A percentile compares a stretch with the other conserved stretches of the same genome.
phyloP scores from a whole-genome alignment of 192 early-diverging fungal genomes.

The Coemansia sp. region DNA sequence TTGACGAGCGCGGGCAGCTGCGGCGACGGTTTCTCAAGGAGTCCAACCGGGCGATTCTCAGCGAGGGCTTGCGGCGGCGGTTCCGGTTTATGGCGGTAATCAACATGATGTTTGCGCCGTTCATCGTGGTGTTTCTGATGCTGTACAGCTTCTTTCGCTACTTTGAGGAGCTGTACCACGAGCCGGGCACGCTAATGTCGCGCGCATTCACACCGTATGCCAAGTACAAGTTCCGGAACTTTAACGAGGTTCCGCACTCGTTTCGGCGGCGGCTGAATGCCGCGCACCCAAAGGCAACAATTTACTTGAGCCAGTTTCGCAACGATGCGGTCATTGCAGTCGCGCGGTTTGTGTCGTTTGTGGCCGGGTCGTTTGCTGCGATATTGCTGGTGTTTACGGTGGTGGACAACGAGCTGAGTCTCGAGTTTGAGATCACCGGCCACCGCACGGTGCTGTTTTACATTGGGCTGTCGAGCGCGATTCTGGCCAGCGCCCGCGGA shows the following conservation, averaged over 20 bases:
- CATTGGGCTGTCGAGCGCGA: constrained; percentile 79
- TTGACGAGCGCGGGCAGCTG: constrained; percentile 83
- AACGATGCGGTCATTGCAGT: constrained; percentile 74
- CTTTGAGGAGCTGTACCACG: constrained; percentile 79
- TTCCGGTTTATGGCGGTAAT: constrained; percentile 87
- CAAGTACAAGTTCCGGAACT: constrained; percentile 92
- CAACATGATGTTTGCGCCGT: constrained; percentile 81
- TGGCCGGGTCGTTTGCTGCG: constrained; percentile 84
- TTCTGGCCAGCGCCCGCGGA: constrained; percentile 73
- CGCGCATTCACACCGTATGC: constrained; percentile 84
- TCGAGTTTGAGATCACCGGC: constrained; percentile 89
- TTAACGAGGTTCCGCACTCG: constrained; percentile 94
- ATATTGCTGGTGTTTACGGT: constrained; percentile 77
- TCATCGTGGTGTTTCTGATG: constrained; percentile 75
- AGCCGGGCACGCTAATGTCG: constrained; percentile 75
- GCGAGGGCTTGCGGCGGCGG: constrained; percentile 65
- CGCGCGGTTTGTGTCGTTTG: constrained; percentile 83
- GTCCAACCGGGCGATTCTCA: constrained; percentile 59
- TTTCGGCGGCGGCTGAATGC: constrained; percentile 72
- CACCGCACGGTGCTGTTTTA: constrained; percentile 91
- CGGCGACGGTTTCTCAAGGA: constrained; percentile 77
- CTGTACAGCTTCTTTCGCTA: constrained; percentile 89
- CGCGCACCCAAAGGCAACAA: constrained; percentile 68
- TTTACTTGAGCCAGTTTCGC: constrained; percentile 89
- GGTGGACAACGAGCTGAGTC: constrained; percentile 80